Evolutionary conservation across 768 basidiomycete genomes (phyloP), one percentile per base, ranked within the genome.

Genomic region (Exsudoporus frostii): DNA sequence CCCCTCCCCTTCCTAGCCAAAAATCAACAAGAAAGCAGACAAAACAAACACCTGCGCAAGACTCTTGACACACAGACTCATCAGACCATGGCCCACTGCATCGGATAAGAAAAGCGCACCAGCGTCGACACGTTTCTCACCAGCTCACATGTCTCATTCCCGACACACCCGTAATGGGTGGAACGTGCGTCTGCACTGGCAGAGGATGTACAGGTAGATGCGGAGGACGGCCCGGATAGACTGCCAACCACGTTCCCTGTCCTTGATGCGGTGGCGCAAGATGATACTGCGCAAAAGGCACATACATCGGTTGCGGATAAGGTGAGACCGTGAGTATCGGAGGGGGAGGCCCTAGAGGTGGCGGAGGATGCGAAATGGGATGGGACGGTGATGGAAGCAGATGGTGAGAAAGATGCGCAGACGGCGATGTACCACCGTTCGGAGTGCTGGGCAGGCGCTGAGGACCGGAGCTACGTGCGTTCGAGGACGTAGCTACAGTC

Each of bases 111-210:
- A 43, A 40, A 7, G 58, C 59, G 25, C 14, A 50, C 62, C 48
- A 34, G 30, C 34, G 25, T 49, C 56, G n/a, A 51, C 49, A 36
- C 20, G 6, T 32, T 3, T 11, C 42, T 65, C 54, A 65, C 64
- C 64, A 65, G 33, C 50, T 65, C 25, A 53, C 64, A 25, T 65
- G 64, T 45, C 64, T 50, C 64, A 65, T 66, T 27, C 64, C 64
- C 7, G 64, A 55, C 22, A 40, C 39, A 13, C 64, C 61, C n/a
- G 64, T 61, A 20, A 65, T 63, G 10, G 61, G 44, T 9, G 53
- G 10, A 27, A 53, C 34, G 32, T 63, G 57, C 19, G 47, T 10
- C 14, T 32, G 62, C 22, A 17, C 34, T 5, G 60, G 51, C 19
- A 65, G 38, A 10, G 64, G 47, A 42, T 65, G 64, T 20, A 53